Conservation (phyloP, 2,329 filamentous ascomycete species). For the Diaporthe velutina region DNA sequence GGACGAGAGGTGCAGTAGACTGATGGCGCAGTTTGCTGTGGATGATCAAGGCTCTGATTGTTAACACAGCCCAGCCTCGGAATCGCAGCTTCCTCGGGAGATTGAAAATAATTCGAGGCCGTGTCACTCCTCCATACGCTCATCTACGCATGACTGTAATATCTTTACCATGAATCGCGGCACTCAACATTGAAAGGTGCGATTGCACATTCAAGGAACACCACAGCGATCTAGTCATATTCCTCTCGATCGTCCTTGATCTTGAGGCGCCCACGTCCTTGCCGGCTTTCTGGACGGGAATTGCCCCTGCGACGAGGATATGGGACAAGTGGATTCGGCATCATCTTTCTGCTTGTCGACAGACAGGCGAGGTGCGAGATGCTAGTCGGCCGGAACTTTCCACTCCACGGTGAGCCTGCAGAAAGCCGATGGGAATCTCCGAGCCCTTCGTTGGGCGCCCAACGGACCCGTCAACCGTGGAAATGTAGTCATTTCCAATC, state of each 20-base stretch:
- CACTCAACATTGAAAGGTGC: not conserved
- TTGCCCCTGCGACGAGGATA: not conserved
- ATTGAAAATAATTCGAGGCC: conserved; percentile 8
- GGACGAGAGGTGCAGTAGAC: conserved; percentile 64
- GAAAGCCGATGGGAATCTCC: conserved; percentile 11
- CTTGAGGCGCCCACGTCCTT: not conserved
- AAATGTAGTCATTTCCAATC: conserved; percentile 7
- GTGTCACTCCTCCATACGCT: not conserved
- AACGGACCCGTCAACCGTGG: not conserved
- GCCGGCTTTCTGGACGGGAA: not conserved
- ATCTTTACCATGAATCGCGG: not conserved
- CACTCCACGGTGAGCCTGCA: not conserved
- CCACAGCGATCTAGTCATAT: not conserved
- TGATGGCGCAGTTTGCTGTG: not conserved
- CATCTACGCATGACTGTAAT: not conserved
- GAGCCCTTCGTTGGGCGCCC: not conserved
- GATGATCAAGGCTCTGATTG: not conserved
- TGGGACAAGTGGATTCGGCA: not conserved
- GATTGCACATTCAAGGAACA: too few relatives aligned
- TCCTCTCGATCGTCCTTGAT: too few relatives aligned
- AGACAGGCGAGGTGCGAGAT: not conserved
- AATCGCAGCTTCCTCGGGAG: not conserved
- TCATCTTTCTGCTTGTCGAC: not conserved
- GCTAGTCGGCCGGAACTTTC: not conserved
- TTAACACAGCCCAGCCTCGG: not conserved